Conservation (phyloP, 331 rosid species). For the Quercus lobata region DNA sequence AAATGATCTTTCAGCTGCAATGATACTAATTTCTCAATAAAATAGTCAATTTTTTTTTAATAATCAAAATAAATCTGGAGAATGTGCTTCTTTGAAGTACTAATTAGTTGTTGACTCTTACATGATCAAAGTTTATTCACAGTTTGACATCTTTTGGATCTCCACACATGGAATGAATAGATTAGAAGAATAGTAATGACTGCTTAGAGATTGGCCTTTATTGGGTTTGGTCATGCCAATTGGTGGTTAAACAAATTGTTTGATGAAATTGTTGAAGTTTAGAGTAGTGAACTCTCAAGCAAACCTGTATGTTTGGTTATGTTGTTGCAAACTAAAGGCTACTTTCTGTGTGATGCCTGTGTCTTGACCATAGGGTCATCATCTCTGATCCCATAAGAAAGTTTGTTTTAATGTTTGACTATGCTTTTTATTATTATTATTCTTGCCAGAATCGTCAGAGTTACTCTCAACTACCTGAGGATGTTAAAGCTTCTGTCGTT, state of each 20-base stretch:
- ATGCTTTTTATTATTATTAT: not conserved
- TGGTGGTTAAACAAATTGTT: not conserved
- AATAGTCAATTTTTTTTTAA: not conserved
- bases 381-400: not conserved
- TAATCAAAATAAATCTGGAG: not conserved
- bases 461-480: slow-evolving; percentile 67
- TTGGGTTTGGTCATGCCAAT: not conserved
- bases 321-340: not conserved
- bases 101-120: not conserved
- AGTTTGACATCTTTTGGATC: not conserved
- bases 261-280: not conserved
- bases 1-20: not conserved
- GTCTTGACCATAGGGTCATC: not conserved
- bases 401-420: not conserved
- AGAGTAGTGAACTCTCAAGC: not conserved
- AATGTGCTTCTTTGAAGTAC: not conserved
- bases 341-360: not conserved
- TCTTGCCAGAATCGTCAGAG: slow-evolving; percentile 81
- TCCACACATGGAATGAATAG: not conserved
- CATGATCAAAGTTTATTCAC: not conserved
- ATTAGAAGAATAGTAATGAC: not conserved
- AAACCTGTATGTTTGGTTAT: not conserved
- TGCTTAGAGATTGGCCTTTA: too few species aligned
- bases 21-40: not conserved
- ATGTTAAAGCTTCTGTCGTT: slow-evolving; percentile 39